Base-by-base conservation (phyloP, 345 rosid species). In the Salix suchowensis region DNA sequence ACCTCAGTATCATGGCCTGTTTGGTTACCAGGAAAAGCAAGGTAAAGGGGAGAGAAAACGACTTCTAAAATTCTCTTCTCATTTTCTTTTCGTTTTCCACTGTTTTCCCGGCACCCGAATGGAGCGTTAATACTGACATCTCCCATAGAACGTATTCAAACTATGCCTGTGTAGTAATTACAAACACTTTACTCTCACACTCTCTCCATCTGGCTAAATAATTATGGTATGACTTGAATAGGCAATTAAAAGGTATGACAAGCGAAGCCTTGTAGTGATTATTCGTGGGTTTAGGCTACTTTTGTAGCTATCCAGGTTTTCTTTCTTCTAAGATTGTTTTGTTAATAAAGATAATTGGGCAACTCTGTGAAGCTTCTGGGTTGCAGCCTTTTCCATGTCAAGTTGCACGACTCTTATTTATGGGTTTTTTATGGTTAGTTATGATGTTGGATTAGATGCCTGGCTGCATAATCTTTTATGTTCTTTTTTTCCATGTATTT, bases 11-110 rank as follows among this genome's bases (percentile, higher is more conserved):
- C 4, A 8, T 30, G 50, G 34, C 40, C 54, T 23, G 73, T 6
- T 73, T 34, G 73, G 36, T 36, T 78, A 28, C 36, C 65, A 8
- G 24, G 74, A 71, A 78, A 78, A 68, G 68, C 32, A n/a, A 42
- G 24, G 34, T n/a, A 55, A 54, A 55, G 42, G 3, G 2, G 14
- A 65, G 3, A 14, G 11, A 54, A 72, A 66, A 24, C 10, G 5
- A 10, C 30, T 58, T 13, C 32, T 9, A 9, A 9, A 3, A 62
- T 65, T 50, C 72, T 24, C 30, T 24, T 26, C 5, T 64, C 36
- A 9, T 71, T 52, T 19, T 21, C 64, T 18, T 52, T 52, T 37
- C 6, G 28, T 65, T 67, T 67, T 60, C 73, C 61, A n/a, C 73
- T 16, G 37, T 67, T 78, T 78, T 78, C 67, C 65, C 46, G 62